Conservation (phyloP, 2,329 filamentous ascomycete genomes). For the Septoria petroselini region DNA sequence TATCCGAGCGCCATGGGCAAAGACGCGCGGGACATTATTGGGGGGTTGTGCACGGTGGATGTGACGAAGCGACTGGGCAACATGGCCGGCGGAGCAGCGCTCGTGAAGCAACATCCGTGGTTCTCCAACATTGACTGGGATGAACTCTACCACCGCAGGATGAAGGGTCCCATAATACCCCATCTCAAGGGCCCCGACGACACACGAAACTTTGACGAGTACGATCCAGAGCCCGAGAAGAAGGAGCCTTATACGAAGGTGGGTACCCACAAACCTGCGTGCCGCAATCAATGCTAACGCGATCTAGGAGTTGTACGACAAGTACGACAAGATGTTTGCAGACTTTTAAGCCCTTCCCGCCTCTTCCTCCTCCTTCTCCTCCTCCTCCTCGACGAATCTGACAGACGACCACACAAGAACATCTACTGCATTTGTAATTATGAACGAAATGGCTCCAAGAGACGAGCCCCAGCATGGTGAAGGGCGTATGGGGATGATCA, state of each 20-base stretch:
- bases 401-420: slow-evolving; percentile 9
- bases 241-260: slow-evolving; percentile 63
- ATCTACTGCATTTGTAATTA: slow-evolving; percentile 24
- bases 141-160: slow-evolving; percentile 61
- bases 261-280: not conserved
- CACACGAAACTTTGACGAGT: slow-evolving; percentile 76
- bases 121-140: slow-evolving; percentile 73
- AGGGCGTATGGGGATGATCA: slow-evolving; percentile 13
- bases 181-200: slow-evolving; percentile 69
- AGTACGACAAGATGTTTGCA: slow-evolving; percentile 68
- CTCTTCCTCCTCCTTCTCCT: no score
- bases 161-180: slow-evolving; percentile 70
- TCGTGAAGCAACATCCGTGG: slow-evolving; percentile 73
- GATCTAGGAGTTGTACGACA: slow-evolving; percentile 56
- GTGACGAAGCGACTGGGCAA: slow-evolving; percentile 75
- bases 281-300: not conserved
- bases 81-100: slow-evolving; percentile 67
- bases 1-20: slow-evolving; percentile 68
- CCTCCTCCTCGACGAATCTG: not conserved
- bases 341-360: slow-evolving; percentile 56
- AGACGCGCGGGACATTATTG: slow-evolving; percentile 71
- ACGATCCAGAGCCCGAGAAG: slow-evolving; percentile 69
- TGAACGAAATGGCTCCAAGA: slow-evolving; percentile 13
- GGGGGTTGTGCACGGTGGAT: slow-evolving; percentile 73
- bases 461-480: slow-evolving; percentile 21